Conservation (phyloP, 2,329 filamentous ascomycete species). For the Cladosporium sp. region DNA sequence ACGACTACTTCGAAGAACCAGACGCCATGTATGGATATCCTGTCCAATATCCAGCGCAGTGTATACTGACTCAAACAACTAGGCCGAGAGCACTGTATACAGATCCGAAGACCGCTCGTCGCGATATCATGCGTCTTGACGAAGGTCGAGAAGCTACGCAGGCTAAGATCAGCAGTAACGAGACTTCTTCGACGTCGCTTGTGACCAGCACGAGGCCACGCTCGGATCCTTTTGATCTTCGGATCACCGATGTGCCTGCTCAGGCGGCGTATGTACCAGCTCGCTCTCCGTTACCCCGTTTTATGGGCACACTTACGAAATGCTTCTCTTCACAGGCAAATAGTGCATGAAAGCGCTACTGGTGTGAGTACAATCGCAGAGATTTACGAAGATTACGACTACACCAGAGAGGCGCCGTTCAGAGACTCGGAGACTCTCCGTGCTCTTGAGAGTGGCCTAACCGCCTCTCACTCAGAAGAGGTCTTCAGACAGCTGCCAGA, state of each 20-base stretch:
- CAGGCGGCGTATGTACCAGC: slow-evolving; percentile 28
- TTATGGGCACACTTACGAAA: slow-evolving; percentile 33
- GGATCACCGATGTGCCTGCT: slow-evolving; percentile 6
- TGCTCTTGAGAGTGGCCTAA: not conserved
- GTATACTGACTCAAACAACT: not conserved
- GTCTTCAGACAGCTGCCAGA: not conserved
- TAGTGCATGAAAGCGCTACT: not conserved
- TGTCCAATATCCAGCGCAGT: not conserved
- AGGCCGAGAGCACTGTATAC: slow-evolving; percentile 18
- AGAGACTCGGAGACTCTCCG: slow-evolving; percentile 2
- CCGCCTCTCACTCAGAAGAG: not conserved
- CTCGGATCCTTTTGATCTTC: slow-evolving; percentile 9
- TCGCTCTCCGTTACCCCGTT: slow-evolving; percentile 21
- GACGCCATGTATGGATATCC: not conserved
- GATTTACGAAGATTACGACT: slow-evolving; percentile 27
- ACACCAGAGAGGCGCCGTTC: slow-evolving; percentile 14
- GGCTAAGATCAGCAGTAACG: not conserved
- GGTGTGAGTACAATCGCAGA: slow-evolving; percentile 21
- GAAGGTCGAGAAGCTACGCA: not conserved
- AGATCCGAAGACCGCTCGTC: slow-evolving; percentile 25
- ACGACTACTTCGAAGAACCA: slow-evolving; percentile 28
- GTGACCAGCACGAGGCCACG: slow-evolving; percentile 5
- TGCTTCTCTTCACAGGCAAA: slow-evolving; percentile 26
- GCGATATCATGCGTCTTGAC: slow-evolving; percentile 22
- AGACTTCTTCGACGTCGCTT: slow-evolving; percentile 3